These are phyloP conservation scores for Blastobotrys apis DNA, from an alignment of 1,139 yeast genomes.

Conservation along the genomic window DNA sequence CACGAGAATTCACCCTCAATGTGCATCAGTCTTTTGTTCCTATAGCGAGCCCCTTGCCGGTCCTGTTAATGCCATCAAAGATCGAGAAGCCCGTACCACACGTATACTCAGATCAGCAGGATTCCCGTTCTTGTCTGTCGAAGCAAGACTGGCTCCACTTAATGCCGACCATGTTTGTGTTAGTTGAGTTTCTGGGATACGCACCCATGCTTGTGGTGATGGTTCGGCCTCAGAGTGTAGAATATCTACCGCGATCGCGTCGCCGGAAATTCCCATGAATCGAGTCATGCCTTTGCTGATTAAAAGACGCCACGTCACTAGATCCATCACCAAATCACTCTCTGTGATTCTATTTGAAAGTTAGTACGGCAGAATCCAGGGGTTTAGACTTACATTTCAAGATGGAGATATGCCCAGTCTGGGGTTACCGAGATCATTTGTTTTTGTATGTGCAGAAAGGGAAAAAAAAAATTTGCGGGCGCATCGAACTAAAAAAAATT, in stretches of 20 bases:
- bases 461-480: constrained; percentile 6
- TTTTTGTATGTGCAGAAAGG: background rate
- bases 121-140: too few species aligned
- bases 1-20: too few species aligned
- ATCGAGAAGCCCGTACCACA: too few species aligned
- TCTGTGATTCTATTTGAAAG: background rate
- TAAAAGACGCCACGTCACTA: constrained; percentile 42
- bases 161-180: constrained; percentile 27
- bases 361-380: too few species aligned
- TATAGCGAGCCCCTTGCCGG: too few species aligned
- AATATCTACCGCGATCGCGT: constrained; percentile 42
- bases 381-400: constrained; percentile 35
- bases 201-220: constrained; percentile 26
- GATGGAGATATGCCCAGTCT: constrained; percentile 39
- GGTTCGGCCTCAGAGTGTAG: constrained; percentile 28
- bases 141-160: constrained; percentile 28
- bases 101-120: too few species aligned
- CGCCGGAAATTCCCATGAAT: constrained; percentile 42
- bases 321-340: constrained; percentile 29
- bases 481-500: too few species aligned
- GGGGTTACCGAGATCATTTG: background rate
- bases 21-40: too few species aligned
- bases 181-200: constrained; percentile 28
- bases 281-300: constrained; percentile 36
- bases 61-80: too few species aligned